Base-by-base conservation (phyloP, 257 asterid genomes). In the Forsythia viridissima region DNA sequence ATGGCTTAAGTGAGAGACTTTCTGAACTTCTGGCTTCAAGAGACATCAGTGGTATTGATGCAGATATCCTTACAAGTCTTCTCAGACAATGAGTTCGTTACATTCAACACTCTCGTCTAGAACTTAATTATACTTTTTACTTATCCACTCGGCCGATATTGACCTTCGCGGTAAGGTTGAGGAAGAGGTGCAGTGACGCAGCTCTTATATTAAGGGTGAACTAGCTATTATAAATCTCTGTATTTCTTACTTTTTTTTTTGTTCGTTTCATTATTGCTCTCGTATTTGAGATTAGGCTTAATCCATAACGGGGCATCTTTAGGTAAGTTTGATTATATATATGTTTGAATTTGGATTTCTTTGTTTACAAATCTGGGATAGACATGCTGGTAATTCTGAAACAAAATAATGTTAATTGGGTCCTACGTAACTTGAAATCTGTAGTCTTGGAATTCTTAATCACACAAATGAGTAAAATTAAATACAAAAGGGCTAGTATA, bases 1-100 rank as follows among this genome's bases (percentile, higher is more conserved):
- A 90, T 81, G 86, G 82, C 79, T 77, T 90, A n/a, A 88, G 92
- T 80, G 88, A 81, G 4, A 85, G 85, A 65, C 86, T 92, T 30
- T 86, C 96, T 42, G 84, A 82, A 73, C 84, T 86, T 43, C 73
- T 90, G 75, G 79, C 87, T 57, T 89, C 96, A 68, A 85, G 76
- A 59, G 88, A 85, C 55, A 79, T 87, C 80, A 80, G 77, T 39
- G 72, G 24, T 59, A 24, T 71, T 71, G 87, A 90, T 80, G 86
- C 85, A 30, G 80, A 84, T 78, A 81, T 80, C 70, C 71, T 92
- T 10, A 82, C 74, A 70, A 87, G 46, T 82, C 86, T 90, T 67
- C 83, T 90, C 7, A 82, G 76, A 40, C 87, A 79, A 41, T 80
- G 74, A 79, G 75, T 15, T n/a, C 24, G 20, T 37, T 30, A 69